Evolutionary conservation across 2,329 filamentous ascomycete genomes (phyloP).

Genomic region (Tympanopsis confertula): DNA sequence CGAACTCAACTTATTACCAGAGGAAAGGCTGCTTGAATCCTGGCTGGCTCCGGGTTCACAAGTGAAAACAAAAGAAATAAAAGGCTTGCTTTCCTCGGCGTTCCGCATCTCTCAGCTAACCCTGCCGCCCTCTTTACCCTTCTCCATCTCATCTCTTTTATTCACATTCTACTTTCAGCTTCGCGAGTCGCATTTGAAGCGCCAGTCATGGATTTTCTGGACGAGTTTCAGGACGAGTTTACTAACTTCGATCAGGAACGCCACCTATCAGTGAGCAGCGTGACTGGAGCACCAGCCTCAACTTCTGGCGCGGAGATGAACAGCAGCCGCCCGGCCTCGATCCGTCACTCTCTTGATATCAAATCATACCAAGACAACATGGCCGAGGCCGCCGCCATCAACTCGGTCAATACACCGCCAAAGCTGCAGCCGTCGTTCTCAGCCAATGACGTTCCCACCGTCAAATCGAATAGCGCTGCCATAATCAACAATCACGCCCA

Average conservation of each 20-base stretch:
- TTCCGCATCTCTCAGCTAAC: too few relatives aligned
- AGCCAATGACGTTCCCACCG: conserved; percentile 74
- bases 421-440: conserved; percentile 84
- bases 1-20: too few relatives aligned
- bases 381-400: conserved; percentile 20
- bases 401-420: conserved; percentile 49
- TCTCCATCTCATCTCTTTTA: too few relatives aligned
- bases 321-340: conserved; percentile 32
- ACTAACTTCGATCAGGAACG: not conserved
- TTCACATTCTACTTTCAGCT: too few relatives aligned
- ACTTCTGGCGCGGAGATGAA: conserved; percentile 32
- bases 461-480: conserved; percentile 52
- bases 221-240: too few relatives aligned
- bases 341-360: conserved; percentile 48
- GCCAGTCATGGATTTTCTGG: too few relatives aligned
- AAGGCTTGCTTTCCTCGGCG: too few relatives aligned
- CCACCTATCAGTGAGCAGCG: conserved; percentile 9
- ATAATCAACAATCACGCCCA: conserved; percentile 48
- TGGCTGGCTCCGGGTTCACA: too few relatives aligned
- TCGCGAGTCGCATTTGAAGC: too few relatives aligned
- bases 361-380: conserved; percentile 27
- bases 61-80: too few relatives aligned
- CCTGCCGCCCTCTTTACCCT: too few relatives aligned
- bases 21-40: too few relatives aligned
- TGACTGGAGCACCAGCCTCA: conserved; percentile 19